Conservation (phyloP, 1,139 yeast genomes). For the Scheffersomyces quercinus region DNA sequence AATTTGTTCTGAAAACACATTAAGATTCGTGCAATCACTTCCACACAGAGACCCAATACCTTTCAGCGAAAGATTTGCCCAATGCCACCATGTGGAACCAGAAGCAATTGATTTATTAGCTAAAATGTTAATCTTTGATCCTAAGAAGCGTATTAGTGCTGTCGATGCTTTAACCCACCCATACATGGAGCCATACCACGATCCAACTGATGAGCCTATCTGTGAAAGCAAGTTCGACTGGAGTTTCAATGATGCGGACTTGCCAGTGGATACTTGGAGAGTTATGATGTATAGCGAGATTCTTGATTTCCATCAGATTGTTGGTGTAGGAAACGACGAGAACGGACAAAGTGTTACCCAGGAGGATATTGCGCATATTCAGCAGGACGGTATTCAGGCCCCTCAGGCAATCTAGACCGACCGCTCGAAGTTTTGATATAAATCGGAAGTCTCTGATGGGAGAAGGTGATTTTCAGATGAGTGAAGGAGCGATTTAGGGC, state of each 20-base stretch:
- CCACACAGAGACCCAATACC: conserved; percentile 94
- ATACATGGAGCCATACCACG: conserved; percentile 96
- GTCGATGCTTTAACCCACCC: conserved; percentile 88
- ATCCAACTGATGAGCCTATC: conserved; percentile 95
- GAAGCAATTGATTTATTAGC: conserved; percentile 88
- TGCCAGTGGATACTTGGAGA: conserved; percentile 98
- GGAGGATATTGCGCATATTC: conserved; percentile 30
- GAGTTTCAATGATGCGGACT: conserved; percentile 97
- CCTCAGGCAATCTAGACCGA: conserved; percentile 10
- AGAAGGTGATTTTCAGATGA: too few species aligned
- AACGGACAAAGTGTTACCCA: conserved; percentile 11
- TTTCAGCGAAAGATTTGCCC: conserved; percentile 71
- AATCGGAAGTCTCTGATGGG: too few species aligned
- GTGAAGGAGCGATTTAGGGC: too few species aligned
- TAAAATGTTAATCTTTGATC: conserved; percentile 92
- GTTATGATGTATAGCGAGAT: conserved; percentile 99
- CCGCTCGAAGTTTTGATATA: neutral
- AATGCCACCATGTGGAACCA: conserved; percentile 75
- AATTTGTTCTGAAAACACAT: conserved; percentile 91
- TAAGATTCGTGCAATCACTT: conserved; percentile 88
- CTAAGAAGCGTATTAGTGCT: conserved; percentile 90
- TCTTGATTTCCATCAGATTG: conserved; percentile 88
- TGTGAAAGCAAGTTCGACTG: conserved; percentile 94
- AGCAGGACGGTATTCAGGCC: conserved; percentile 33
- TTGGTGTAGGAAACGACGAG: conserved; percentile 27